Conservation (phyloP, 176 grass and related monocot species). For the Paspalum vaginatum region DNA sequence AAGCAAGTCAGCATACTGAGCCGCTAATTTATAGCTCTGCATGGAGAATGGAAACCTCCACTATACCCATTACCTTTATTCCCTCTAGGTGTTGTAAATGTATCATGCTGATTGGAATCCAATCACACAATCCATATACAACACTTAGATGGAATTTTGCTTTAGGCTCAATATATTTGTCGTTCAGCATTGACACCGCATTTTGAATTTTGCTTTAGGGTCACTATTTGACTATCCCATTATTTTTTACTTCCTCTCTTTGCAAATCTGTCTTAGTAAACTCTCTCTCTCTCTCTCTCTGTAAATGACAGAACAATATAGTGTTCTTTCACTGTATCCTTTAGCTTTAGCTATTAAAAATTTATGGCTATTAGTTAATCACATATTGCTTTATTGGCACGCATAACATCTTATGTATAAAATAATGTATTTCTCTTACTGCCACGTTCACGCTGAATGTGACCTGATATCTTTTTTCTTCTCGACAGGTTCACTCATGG, state of each 20-base stretch:
- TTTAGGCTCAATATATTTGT: background rate
- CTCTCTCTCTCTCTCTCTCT: too few species aligned
- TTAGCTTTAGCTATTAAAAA: conserved; percentile 15
- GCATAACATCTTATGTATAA: background rate
- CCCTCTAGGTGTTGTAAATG: background rate
- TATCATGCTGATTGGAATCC: background rate
- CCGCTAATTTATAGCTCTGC: conserved; percentile 2
- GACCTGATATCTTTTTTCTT: conserved; percentile 25
- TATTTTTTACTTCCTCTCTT: background rate
- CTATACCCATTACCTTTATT: background rate
- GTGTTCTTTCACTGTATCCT: background rate
- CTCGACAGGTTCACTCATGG: conserved; percentile 30
- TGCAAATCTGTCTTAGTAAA: background rate
- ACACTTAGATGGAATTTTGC: too few species aligned
- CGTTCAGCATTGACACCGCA: background rate
- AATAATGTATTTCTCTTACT: conserved; percentile 3
- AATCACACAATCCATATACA: too few species aligned
- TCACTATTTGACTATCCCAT: background rate
- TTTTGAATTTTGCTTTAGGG: background rate
- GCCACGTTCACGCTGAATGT: conserved; percentile 5
- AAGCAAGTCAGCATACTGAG: background rate
- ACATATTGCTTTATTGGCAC: background rate
- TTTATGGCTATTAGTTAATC: background rate
- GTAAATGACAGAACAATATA: background rate
- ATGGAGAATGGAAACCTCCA: background rate